A percentile compares a stretch with the other conserved stretches of the same genome.
Evolutionary conservation across 306 rosid genomes (phyloP).

Genomic region (Lablab purpureus): DNA sequence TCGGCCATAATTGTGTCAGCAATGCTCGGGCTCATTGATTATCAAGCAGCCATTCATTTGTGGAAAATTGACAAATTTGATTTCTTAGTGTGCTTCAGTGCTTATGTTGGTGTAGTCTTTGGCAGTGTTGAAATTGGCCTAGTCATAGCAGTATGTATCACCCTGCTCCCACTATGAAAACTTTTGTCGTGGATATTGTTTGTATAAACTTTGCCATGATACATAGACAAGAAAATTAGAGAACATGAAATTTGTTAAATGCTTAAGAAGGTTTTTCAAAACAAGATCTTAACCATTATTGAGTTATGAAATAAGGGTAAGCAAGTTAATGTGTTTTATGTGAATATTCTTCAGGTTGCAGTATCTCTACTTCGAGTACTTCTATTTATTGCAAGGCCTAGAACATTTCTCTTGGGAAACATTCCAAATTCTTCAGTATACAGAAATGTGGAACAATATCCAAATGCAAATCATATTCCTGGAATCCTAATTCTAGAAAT

Average conservation of each 20-base stretch:
- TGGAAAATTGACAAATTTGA: conserved; percentile 96
- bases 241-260: too few species aligned
- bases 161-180: neutral
- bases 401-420: conserved; percentile 71
- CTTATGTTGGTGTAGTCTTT: conserved; percentile 83
- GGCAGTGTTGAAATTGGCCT: conserved; percentile 85
- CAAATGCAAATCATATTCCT: conserved; percentile 68
- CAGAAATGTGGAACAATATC: conserved; percentile 83
- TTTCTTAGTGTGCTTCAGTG: conserved; percentile 76
- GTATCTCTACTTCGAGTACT: conserved; percentile 73
- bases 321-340: conserved; percentile 15
- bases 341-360: conserved; percentile 69
- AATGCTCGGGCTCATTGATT: conserved; percentile 91
- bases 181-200: neutral
- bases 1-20: conserved; percentile 86
- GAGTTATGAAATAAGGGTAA: neutral
- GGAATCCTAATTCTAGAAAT: conserved; percentile 85
- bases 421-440: conserved; percentile 69
- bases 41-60: conserved; percentile 82
- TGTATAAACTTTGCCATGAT: neutral
- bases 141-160: conserved; percentile 72
- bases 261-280: neutral
- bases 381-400: conserved; percentile 77
- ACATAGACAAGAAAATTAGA: neutral
- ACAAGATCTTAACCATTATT: too few species aligned